These are phyloP conservation scores for Spinellus fusiger DNA, from an alignment of 192 early-diverging fungal species.

Conservation along the genomic window DNA sequence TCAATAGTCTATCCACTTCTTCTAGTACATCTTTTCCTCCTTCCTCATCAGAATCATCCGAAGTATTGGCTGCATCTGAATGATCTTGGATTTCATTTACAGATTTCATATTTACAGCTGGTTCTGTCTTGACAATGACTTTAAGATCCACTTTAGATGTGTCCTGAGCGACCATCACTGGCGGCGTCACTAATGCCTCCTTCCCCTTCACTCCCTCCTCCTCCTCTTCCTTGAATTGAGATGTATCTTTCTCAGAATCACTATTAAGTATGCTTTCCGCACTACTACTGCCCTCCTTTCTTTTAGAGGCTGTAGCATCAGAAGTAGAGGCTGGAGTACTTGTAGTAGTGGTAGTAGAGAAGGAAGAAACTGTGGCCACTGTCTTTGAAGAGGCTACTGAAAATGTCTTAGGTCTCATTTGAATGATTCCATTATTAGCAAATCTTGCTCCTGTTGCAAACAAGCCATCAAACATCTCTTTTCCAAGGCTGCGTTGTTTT, in stretches of 20 bases:
- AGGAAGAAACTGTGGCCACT: background rate
- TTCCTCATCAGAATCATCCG: slow-evolving; percentile 9
- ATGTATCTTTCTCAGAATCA: slow-evolving; percentile 25
- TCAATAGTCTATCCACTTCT: slow-evolving; percentile 42
- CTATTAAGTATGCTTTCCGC: slow-evolving; percentile 11
- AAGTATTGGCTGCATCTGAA: background rate
- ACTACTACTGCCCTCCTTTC: background rate
- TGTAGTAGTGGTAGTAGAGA: background rate
- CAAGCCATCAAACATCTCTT: slow-evolving; percentile 52
- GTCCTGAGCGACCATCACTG: too few relatives aligned
- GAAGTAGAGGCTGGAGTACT: background rate
- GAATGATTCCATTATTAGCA: slow-evolving; percentile 18
- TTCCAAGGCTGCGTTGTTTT: slow-evolving; percentile 43
- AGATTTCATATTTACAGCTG: background rate
- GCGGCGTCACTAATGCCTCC: background rate
- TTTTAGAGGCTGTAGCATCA: background rate
- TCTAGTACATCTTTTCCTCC: slow-evolving; percentile 33
- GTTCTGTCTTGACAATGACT: too few relatives aligned
- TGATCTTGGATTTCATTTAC: too few relatives aligned
- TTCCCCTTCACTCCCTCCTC: background rate
- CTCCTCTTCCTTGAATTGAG: background rate
- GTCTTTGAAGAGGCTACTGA: slow-evolving; percentile 7
- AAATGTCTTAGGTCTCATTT: background rate
- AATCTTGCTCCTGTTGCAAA: slow-evolving; percentile 49
- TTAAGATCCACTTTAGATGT: too few relatives aligned